Conservation (phyloP, 306 rosid species). For the Abrus pulchellus region DNA sequence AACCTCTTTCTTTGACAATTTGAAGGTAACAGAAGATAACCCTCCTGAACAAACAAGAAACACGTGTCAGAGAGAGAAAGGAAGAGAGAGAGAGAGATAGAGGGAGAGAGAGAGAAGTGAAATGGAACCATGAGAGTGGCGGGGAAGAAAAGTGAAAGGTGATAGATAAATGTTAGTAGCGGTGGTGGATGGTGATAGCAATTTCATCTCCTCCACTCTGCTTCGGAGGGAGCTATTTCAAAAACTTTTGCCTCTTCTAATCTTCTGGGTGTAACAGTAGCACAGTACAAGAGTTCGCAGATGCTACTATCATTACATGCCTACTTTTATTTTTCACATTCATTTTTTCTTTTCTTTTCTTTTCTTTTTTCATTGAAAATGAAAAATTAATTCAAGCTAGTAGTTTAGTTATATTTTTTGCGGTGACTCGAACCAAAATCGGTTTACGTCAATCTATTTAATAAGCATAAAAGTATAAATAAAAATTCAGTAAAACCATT, state of each 20-base stretch:
- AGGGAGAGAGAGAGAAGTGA: not conserved
- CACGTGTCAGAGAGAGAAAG: not conserved
- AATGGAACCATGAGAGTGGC: constrained; percentile 48
- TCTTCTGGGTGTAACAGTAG: not conserved
- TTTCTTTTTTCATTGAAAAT: no score
- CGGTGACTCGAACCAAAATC: no score
- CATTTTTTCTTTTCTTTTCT: no score
- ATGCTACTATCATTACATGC: no score
- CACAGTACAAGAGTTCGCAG: not conserved
- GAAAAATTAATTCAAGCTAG: no score
- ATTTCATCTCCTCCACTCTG: constrained; percentile 37
- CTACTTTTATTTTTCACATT: no score
- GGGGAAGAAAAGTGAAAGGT: constrained; percentile 47
- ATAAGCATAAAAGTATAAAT: no score
- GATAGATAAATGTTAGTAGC: constrained; percentile 35
- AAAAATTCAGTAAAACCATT: no score
- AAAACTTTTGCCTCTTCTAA: not conserved
- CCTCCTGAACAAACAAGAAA: constrained; percentile 44
- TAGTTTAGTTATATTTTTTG: no score
- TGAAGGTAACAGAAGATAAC: constrained; percentile 43
- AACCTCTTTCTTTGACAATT: constrained; percentile 58
- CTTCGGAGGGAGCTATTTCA: not conserved
- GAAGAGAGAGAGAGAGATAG: not conserved
- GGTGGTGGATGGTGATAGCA: constrained; percentile 32
- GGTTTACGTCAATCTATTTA: no score